These are phyloP conservation scores for Trypanosoma congolense DNA, from an alignment of 208 protist species.

Conservation along the genomic window DNA sequence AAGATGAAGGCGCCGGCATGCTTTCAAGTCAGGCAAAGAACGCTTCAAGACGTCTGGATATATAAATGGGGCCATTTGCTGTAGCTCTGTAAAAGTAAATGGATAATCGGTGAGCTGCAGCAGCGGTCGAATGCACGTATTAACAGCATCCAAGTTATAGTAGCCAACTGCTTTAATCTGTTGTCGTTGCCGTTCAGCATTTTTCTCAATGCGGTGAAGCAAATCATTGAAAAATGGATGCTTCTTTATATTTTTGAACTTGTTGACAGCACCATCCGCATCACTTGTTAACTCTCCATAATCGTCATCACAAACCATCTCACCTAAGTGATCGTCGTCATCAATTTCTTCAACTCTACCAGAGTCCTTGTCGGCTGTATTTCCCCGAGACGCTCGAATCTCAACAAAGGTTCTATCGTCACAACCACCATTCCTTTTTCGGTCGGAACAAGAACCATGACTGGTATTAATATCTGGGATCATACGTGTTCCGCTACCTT, in stretches of 20 bases:
- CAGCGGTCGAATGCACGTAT: constrained; percentile 77
- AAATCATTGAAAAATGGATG: constrained; percentile 82
- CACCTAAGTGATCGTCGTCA: neutral
- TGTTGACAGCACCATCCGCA: constrained; percentile 5
- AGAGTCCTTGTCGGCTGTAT: neutral
- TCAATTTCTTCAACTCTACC: neutral
- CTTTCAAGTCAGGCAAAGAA: constrained; percentile 48
- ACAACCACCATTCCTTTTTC: neutral
- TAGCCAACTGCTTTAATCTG: constrained; percentile 52
- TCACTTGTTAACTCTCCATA: constrained; percentile 6
- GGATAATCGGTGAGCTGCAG: constrained; percentile 85
- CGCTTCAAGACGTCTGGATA: constrained; percentile 55
- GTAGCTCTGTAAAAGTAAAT: constrained; percentile 63
- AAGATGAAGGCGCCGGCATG: constrained; percentile 63
- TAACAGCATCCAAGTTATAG: constrained; percentile 63
- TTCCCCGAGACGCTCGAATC: neutral
- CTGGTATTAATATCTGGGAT: neutral
- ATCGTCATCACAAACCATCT: constrained; percentile 8
- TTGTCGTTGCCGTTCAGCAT: constrained; percentile 71
- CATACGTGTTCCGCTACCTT: neutral
- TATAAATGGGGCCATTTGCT: constrained; percentile 54
- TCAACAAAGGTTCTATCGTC: neutral
- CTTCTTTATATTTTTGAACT: constrained; percentile 43
- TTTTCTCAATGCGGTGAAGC: constrained; percentile 59
- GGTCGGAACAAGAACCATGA: neutral